Evolutionary conservation across 1,139 yeast species (phyloP).

Genomic region (Komagataea norvegica): DNA sequence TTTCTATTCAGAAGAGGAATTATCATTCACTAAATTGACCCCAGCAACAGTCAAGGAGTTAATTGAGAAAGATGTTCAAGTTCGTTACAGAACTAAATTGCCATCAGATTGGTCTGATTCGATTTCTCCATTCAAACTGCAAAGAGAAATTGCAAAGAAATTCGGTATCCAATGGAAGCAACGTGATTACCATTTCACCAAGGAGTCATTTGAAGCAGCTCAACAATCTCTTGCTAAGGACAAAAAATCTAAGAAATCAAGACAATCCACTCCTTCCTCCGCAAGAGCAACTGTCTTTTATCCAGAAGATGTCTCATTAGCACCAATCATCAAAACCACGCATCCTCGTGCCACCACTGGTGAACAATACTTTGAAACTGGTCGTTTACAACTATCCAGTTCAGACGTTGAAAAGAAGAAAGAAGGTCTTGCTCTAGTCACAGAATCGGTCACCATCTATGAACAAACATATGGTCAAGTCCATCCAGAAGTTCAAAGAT

Average conservation of each 20-base stretch:
- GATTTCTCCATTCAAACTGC: conserved; percentile 39
- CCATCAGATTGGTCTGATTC: conserved; percentile 43
- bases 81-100: conserved; percentile 60
- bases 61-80: conserved; percentile 47
- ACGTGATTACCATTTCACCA: conserved; percentile 36
- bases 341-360: conserved; percentile 61
- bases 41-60: conserved; percentile 40
- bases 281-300: conserved; percentile 36
- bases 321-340: conserved; percentile 72
- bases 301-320: conserved; percentile 62
- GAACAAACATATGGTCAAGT: conserved; percentile 84
- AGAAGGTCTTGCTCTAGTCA: conserved; percentile 52
- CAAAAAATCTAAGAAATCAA: conserved; percentile 37
- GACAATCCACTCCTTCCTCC: conserved; percentile 28
- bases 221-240: conserved; percentile 22
- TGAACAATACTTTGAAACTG: conserved; percentile 76
- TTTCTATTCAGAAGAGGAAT: conserved; percentile 41
- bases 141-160: conserved; percentile 70
- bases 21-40: conserved; percentile 43
- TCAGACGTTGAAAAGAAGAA: conserved; percentile 38
- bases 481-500: conserved; percentile 74
- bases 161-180: conserved; percentile 83
- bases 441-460: conserved; percentile 65
- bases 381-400: conserved; percentile 44
- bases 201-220: conserved; percentile 40